These are phyloP conservation scores for Ilex asprella DNA, from an alignment of 257 asterid species.

Conservation along the genomic window DNA sequence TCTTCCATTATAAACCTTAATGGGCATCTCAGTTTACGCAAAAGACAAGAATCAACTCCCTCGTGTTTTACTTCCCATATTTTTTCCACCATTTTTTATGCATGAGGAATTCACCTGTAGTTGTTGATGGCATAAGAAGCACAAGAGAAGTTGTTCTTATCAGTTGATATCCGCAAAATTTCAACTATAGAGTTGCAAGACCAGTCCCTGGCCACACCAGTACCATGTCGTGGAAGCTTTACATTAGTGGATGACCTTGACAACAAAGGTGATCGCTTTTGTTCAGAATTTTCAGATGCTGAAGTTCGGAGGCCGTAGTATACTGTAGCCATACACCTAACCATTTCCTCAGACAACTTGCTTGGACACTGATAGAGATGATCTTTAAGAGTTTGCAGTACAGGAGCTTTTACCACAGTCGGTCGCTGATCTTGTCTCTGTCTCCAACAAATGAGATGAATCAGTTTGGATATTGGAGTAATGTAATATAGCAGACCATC, in stretches of 20 bases:
- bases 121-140: constrained; percentile 55
- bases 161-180: constrained; percentile 47
- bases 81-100: not conserved
- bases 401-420: constrained; percentile 20
- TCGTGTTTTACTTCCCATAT: too few species aligned
- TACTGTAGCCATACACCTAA: constrained; percentile 53
- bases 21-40: too few species aligned
- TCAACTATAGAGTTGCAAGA: constrained; percentile 32
- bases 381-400: constrained; percentile 44
- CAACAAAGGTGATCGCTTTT: constrained; percentile 27
- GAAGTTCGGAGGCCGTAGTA: constrained; percentile 50
- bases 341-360: constrained; percentile 64
- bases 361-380: constrained; percentile 62
- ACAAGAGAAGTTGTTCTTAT: constrained; percentile 38
- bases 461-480: too few species aligned
- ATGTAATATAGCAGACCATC: too few species aligned
- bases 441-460: not conserved
- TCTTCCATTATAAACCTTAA: too few species aligned
- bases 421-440: constrained; percentile 31
- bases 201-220: constrained; percentile 34
- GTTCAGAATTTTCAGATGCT: constrained; percentile 23
- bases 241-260: constrained; percentile 34
- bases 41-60: too few species aligned
- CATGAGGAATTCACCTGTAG: constrained; percentile 31
- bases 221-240: constrained; percentile 28